Evolutionary conservation across 192 early-diverging fungal genomes (phyloP), one percentile per base, ranked within the genome.

Genomic region (Lobosporangium transversale): DNA sequence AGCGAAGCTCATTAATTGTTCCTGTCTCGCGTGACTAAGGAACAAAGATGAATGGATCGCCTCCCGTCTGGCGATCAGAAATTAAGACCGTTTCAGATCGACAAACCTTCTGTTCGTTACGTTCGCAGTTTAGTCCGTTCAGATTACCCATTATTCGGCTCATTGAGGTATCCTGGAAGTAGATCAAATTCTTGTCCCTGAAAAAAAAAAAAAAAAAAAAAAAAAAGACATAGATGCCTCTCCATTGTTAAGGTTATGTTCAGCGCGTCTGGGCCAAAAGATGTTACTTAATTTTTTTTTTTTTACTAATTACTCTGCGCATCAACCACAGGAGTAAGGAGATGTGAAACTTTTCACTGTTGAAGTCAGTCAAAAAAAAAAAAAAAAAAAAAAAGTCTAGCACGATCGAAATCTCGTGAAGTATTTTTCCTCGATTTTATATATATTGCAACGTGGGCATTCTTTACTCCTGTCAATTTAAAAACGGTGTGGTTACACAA

Each of bases 401-500:
- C 37, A 7, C 14, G 7, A 40, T 7, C 7, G 37, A 40, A 40
- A 40, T 40, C 14, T 40, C 37, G 37, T 40, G 14, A 14, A 14
- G 37, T 14, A 40, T 14, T 10, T 40, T 40, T n/a, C 4, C 26
- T 11, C 49, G 49, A 7, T 21, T 51, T 51, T 50, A 30, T 42
- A 30, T 30, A 32, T 45, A 21, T 67, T 30, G n/a, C 24, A 58
- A 57, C 65, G 65, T 67, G 65, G 65, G 33, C 33, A 58, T 57
- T 67, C 65, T 67, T 67, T 67, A 67, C 44, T 58, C 29, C 18
- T 17, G 35, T 33, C 65, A 67, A 67, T 67, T 27, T 50, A 67
- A 67, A 67, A 57, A 49, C 53, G 65, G 65, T 67, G 65, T 67
- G 45, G 65, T 67, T 67, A 67, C 65, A 67, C 65, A 67, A 67